Evolutionary conservation across 2,329 filamentous ascomycete genomes (phyloP).

Genomic region (Hymenotorrendiella dingleyae): DNA sequence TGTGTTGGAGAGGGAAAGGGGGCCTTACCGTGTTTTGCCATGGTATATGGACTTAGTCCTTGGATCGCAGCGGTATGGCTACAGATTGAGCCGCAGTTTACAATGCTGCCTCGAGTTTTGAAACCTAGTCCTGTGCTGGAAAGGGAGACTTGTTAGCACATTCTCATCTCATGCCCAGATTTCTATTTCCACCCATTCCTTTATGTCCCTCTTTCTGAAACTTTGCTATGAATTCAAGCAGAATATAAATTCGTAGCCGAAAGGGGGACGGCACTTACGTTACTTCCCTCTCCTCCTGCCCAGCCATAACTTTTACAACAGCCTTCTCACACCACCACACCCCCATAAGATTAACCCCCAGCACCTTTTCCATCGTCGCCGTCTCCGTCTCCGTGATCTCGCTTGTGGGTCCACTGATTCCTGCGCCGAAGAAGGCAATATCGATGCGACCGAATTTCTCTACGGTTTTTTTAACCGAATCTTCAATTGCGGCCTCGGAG

Average conservation of each 20-base stretch:
- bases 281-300: slow-evolving; percentile 19
- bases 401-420: slow-evolving; percentile 10
- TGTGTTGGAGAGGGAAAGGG: not conserved
- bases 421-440: slow-evolving; percentile 48
- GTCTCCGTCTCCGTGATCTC: slow-evolving; percentile 20
- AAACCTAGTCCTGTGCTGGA: slow-evolving; percentile 20
- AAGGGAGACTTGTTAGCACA: not conserved
- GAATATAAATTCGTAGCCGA: not conserved
- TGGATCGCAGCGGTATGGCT: slow-evolving; percentile 7
- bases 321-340: slow-evolving; percentile 33
- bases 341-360: slow-evolving; percentile 33
- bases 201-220: no score
- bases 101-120: slow-evolving; percentile 27
- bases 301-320: slow-evolving; percentile 28
- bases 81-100: slow-evolving; percentile 22
- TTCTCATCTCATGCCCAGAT: no score
- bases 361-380: slow-evolving; percentile 23
- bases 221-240: no score
- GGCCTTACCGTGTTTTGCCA: slow-evolving; percentile 18
- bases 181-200: no score
- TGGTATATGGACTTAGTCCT: slow-evolving; percentile 12
- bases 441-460: slow-evolving; percentile 46
- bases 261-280: slow-evolving; percentile 9
- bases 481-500: slow-evolving; percentile 15
- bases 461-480: slow-evolving; percentile 32